Conservation (phyloP, 306 rosid species). For the Acacia acuminata region DNA sequence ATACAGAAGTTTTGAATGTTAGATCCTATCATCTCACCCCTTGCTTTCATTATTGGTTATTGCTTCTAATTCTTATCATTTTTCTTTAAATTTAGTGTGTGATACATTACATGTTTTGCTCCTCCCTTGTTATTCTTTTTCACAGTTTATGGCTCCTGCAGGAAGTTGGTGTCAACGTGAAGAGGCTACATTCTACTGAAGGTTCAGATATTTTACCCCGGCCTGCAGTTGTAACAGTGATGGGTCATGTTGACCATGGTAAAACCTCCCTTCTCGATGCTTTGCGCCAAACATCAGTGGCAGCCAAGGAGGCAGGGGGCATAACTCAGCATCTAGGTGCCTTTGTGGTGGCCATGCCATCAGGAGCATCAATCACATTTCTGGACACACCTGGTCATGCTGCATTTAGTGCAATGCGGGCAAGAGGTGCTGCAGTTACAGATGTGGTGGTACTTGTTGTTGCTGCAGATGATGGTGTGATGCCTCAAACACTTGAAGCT, state of each 20-base stretch:
- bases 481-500: slow-evolving; percentile 99
- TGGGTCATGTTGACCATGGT: slow-evolving; percentile 99
- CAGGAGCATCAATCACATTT: slow-evolving; percentile 93
- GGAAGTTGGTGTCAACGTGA: slow-evolving; percentile 81
- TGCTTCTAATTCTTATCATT: not conserved
- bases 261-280: slow-evolving; percentile 97
- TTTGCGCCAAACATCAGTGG: slow-evolving; percentile 90
- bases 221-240: slow-evolving; percentile 89
- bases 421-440: slow-evolving; percentile 95
- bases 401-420: slow-evolving; percentile 99
- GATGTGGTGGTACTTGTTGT: slow-evolving; percentile 93
- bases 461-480: slow-evolving; percentile 97
- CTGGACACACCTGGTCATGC: slow-evolving; percentile 99
- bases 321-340: slow-evolving; percentile 99
- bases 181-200: slow-evolving; percentile 78
- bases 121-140: not conserved
- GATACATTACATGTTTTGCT: slow-evolving; percentile 27
- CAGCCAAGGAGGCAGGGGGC: slow-evolving; percentile 95
- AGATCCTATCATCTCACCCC: not conserved
- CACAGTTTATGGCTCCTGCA: slow-evolving; percentile 42
- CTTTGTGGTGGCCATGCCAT: slow-evolving; percentile 82
- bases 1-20: slow-evolving; percentile 27
- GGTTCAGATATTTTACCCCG: slow-evolving; percentile 76
- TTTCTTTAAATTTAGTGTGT: not conserved
- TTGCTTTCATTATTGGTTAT: slow-evolving; percentile 16